phyloP scores from a whole-genome alignment of 2,329 filamentous ascomycete genomes.

The Chrysoporthe deuterocubensis region DNA sequence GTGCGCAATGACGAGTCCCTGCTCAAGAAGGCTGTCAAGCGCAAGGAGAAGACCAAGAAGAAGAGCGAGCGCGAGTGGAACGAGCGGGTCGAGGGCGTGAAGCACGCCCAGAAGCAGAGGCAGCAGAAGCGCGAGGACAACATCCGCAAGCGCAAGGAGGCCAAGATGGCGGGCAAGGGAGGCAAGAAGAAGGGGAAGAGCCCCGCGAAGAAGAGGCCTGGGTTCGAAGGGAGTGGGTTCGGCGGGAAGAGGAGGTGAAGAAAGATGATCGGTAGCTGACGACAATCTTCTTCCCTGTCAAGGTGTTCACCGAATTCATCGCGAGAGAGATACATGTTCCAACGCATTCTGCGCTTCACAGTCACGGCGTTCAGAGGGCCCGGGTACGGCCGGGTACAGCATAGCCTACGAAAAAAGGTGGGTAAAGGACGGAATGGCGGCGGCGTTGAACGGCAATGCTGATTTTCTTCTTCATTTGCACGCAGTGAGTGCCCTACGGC shows the following conservation, averaged over 20 bases:
- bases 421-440: neutral
- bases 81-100: constrained; percentile 72
- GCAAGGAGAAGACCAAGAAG: constrained; percentile 86
- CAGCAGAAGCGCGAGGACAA: constrained; percentile 85
- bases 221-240: constrained; percentile 68
- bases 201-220: constrained; percentile 63
- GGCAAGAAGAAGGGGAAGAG: constrained; percentile 59
- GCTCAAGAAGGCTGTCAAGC: constrained; percentile 92
- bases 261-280: neutral
- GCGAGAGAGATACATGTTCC: neutral
- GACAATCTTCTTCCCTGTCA: neutral
- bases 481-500: neutral
- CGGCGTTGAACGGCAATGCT: constrained; percentile 5
- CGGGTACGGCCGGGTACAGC: constrained; percentile 12
- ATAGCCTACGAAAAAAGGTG: constrained; percentile 10
- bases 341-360: constrained; percentile 12
- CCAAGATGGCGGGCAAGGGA: constrained; percentile 65
- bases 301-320: neutral
- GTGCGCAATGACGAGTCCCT: constrained; percentile 84
- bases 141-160: constrained; percentile 73
- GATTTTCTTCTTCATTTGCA: neutral
- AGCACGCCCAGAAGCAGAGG: constrained; percentile 75
- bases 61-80: constrained; percentile 91
- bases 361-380: constrained; percentile 16
- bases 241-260: constrained; percentile 53